phyloP scores from a whole-genome alignment of 1,139 yeast species.

The Blastobotrys ciferrii region DNA sequence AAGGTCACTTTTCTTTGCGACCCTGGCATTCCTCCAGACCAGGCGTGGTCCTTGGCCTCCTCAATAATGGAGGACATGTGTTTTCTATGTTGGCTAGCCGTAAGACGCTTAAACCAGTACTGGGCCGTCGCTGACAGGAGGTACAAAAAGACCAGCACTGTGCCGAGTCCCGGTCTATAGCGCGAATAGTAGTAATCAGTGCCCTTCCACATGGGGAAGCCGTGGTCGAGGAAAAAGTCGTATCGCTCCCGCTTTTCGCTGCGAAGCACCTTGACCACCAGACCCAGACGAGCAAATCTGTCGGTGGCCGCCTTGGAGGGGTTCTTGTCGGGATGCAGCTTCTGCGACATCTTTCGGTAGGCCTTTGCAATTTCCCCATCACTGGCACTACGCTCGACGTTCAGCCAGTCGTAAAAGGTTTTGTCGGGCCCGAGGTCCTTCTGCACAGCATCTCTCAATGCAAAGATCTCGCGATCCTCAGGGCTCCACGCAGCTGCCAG shows the following conservation, averaged over 20 bases:
- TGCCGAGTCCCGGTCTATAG: conserved; percentile 51
- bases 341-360: conserved; percentile 50
- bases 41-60: conserved; percentile 46
- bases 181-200: conserved; percentile 39
- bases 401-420: conserved; percentile 60
- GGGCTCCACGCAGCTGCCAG: conserved; percentile 42
- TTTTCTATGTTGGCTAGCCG: conserved; percentile 57
- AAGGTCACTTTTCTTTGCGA: conserved; percentile 38
- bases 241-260: conserved; percentile 63
- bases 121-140: conserved; percentile 57
- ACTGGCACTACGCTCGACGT: conserved; percentile 41
- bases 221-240: conserved; percentile 78
- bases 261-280: conserved; percentile 71
- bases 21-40: conserved; percentile 40
- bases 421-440: conserved; percentile 61
- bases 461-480: conserved; percentile 79
- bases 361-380: conserved; percentile 69
- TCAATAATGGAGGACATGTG: conserved; percentile 43
- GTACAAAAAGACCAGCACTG: conserved; percentile 52
- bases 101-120: conserved; percentile 53
- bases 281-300: conserved; percentile 70
- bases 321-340: conserved; percentile 54
- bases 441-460: conserved; percentile 63
- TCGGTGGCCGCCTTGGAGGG: conserved; percentile 44
- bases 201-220: conserved; percentile 78